These are phyloP conservation scores for Daldinia grandis DNA, from an alignment of 495 filamentous ascomycete genomes.

Conservation along the genomic window DNA sequence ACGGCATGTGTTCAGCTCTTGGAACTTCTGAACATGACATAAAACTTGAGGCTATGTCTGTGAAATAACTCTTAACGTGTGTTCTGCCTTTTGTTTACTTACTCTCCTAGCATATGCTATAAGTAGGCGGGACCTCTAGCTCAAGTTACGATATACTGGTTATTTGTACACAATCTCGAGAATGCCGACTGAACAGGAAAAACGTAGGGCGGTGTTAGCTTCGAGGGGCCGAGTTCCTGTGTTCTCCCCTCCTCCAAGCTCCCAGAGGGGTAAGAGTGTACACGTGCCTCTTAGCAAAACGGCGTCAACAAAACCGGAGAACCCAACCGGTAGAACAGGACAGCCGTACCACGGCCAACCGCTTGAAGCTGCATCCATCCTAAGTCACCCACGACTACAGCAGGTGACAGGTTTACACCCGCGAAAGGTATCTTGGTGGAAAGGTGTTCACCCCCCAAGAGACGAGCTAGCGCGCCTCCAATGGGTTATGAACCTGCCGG, in stretches of 20 bases:
- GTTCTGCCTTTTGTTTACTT: background rate
- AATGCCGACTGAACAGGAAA: conserved; percentile 7
- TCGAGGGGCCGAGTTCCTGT: background rate
- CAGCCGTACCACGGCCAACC: conserved; percentile 2
- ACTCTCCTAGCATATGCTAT: background rate
- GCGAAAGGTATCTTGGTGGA: conserved; percentile 17
- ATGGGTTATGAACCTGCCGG: conserved; percentile 31
- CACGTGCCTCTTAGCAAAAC: background rate
- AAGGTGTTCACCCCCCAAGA: conserved; percentile 7
- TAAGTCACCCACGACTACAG: conserved; percentile 31
- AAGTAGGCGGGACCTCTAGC: background rate
- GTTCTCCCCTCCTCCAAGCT: background rate
- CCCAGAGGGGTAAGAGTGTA: background rate
- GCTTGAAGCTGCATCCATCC: conserved; percentile 30
- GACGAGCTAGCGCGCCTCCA: conserved; percentile 29
- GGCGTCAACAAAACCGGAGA: background rate
- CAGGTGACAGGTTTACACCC: conserved; percentile 40
- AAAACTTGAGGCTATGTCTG: background rate
- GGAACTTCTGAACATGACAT: background rate
- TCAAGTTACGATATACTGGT: background rate
- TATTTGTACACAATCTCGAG: background rate
- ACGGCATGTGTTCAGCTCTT: background rate
- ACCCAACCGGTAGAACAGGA: background rate
- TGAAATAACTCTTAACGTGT: background rate
- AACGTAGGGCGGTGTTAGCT: background rate